Conservation (phyloP, 345 rosid genomes). For the Noccaea bulbosa region DNA sequence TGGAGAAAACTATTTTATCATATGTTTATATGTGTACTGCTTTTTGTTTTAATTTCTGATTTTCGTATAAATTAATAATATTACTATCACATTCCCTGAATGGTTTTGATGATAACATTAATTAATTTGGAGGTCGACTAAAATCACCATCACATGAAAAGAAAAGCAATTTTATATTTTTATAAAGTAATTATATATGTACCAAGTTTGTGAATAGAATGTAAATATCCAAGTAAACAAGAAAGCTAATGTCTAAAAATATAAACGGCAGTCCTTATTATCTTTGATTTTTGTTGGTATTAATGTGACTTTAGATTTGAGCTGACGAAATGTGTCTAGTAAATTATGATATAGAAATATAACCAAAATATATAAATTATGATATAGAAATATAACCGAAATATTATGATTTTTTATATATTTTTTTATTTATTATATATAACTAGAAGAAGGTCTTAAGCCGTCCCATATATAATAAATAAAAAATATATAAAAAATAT, state of each 20-base stretch:
- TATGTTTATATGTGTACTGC: neutral
- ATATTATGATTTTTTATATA: too few relatives aligned
- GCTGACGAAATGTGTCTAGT: neutral
- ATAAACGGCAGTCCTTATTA: neutral
- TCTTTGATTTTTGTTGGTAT: neutral
- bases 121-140: neutral
- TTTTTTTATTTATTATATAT: too few relatives aligned
- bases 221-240: constrained; percentile 7
- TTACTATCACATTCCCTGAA: neutral
- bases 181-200: too few relatives aligned
- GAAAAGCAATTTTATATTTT: neutral
- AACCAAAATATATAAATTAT: too few relatives aligned
- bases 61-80: constrained; percentile 6
- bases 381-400: too few relatives aligned
- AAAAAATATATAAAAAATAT: too few relatives aligned
- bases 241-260: neutral
- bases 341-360: constrained; percentile 5
- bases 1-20: constrained; percentile 5
- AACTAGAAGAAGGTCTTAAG: neutral
- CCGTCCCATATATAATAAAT: too few relatives aligned
- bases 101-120: neutral
- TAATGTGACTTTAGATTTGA: neutral
- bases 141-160: constrained; percentile 3
- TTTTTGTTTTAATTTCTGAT: neutral
- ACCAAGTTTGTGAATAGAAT: neutral